phyloP scores from a whole-genome alignment of 2,329 filamentous ascomycete genomes.

The Sphaerostilbella broomeana region DNA sequence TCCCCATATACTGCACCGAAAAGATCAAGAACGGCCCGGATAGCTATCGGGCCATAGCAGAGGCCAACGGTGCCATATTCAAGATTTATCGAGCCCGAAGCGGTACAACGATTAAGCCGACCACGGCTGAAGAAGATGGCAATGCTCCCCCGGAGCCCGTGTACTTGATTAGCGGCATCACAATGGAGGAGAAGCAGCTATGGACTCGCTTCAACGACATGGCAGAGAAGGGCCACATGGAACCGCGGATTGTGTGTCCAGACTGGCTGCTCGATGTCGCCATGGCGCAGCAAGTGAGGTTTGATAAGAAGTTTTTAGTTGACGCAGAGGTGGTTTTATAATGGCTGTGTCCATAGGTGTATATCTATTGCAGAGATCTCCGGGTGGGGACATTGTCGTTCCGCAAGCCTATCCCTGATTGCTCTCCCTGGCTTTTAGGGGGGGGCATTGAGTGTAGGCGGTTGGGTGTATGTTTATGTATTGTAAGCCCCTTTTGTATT shows the following conservation, averaged over 20 bases:
- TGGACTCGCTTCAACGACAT: constrained; percentile 78
- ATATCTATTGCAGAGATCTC: background rate
- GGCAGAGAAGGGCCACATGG: constrained; percentile 70
- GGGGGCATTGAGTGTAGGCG: no score
- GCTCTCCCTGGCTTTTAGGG: no score
- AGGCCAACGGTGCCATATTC: constrained; percentile 82
- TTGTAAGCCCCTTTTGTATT: background rate
- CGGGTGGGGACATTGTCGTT: background rate
- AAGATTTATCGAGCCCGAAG: constrained; percentile 68
- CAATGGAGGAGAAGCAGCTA: constrained; percentile 60
- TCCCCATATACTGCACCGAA: constrained; percentile 79
- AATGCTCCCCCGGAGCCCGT: constrained; percentile 61
- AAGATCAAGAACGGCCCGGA: constrained; percentile 74
- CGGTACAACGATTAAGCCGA: constrained; percentile 59
- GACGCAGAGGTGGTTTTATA: constrained; percentile 18
- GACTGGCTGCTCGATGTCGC: constrained; percentile 90
- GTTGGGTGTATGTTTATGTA: no score
- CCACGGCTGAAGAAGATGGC: constrained; percentile 57
- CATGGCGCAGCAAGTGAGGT: constrained; percentile 77
- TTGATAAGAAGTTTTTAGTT: constrained; percentile 55
- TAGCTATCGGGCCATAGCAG: constrained; percentile 78
- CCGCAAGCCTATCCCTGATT: no score
- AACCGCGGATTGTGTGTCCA: constrained; percentile 70
- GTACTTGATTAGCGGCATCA: constrained; percentile 71
- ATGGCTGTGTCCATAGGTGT: background rate